Base-by-base conservation (phyloP, 345 rosid species). In the Bretschneidera sinensis region DNA sequence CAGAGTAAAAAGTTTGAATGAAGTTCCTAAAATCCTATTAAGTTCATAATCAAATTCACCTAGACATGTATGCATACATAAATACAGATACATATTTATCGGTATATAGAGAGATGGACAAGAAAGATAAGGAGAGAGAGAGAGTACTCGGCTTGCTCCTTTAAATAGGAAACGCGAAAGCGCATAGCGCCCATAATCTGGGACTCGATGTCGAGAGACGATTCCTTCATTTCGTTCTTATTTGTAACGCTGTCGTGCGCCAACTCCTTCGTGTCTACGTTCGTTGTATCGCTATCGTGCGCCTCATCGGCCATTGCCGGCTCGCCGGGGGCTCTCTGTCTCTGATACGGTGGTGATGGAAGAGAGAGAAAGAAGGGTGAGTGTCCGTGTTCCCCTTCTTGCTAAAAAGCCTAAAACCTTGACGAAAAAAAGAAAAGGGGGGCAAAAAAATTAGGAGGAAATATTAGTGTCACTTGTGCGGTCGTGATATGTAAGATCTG, bases 161-260 rank as follows among this genome's bases (percentile, higher is more conserved):
- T 80, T 75, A 92, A 81, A 79, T 87, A 76, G 21, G 76, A 24
- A 62, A 80, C 78, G 52, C 96, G 91, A 66, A 94, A 74, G 66
- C 67, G 83, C 86, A 87, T 78, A 25, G 96, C 98, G n/a, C 64
- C 63, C 47, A 74, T 65, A 63, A 92, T 82, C 76, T 68, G 78
- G 10, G 70, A 75, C 83, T 92, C 85, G n/a, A 77, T 72, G 33
- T 69, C 77, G 11, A 19, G 53, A 58, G 55, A 17, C 21, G 48
- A 43, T 43, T 64, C 71, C 19, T 66, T 73, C 31, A 33, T 48
- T 23, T 54, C 59, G 24, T n/a, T 21, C 57, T 51, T 54, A 5
- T 9, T 34, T 45, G 24, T 25, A 16, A 10, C 43, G 4, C 59
- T 51, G 23, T 28, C 66, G 43, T 19, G 39, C 50, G 64, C 48